Conservation (phyloP, 83 land plant species). For the Picea engelmannii region DNA sequence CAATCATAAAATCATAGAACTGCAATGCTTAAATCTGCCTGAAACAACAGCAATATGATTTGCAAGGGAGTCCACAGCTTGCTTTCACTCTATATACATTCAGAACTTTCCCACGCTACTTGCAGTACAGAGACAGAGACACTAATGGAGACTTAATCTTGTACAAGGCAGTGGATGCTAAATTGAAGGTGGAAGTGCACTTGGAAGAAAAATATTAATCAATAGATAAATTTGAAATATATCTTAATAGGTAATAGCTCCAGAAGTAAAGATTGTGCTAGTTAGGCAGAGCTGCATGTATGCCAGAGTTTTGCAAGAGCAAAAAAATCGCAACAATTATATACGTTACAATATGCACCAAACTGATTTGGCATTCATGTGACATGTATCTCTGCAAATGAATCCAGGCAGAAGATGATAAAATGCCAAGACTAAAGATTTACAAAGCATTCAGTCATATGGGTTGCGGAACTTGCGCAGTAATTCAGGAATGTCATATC, state of each 20-base stretch:
- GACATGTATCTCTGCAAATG: not conserved
- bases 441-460: slow-evolving; percentile 51
- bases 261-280: not conserved
- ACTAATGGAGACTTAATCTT: not conserved
- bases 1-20: not conserved
- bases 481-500: slow-evolving; percentile 88
- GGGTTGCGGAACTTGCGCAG: slow-evolving; percentile 88
- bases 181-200: not conserved
- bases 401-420: not conserved
- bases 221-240: not conserved
- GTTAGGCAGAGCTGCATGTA: not conserved
- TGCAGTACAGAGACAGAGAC: too few relatives aligned
- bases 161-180: not conserved
- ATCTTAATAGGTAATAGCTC: not conserved
- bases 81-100: too few relatives aligned
- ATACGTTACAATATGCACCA: slow-evolving; percentile 3
- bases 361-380: not conserved
- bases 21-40: not conserved
- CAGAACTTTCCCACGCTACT: too few relatives aligned
- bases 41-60: too few relatives aligned
- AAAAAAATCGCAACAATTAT: not conserved
- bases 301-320: not conserved
- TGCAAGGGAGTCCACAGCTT: too few relatives aligned
- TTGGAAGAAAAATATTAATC: not conserved
- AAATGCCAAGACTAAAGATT: not conserved